Conservation (phyloP, 2,329 filamentous ascomycete genomes). For the Ascochyta clinopodiicola region DNA sequence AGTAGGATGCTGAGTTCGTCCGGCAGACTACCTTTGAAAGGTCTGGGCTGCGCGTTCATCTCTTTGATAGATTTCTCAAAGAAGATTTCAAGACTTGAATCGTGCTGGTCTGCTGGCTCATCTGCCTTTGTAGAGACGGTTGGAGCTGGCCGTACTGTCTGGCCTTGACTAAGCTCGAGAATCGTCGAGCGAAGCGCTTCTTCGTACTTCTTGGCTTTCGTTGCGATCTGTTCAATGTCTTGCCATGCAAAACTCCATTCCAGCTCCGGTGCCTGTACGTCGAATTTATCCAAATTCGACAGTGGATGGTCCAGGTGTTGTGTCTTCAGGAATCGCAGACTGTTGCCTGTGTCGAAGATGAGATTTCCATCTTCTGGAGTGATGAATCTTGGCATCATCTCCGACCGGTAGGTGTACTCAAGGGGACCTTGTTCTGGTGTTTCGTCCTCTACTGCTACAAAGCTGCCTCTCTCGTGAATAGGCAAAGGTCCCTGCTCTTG, state of each 20-base stretch:
- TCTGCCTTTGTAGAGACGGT: background rate
- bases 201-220: slow-evolving; percentile 63
- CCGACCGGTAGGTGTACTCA: slow-evolving; percentile 68
- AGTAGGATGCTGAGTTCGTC: slow-evolving; percentile 39
- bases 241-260: slow-evolving; percentile 77
- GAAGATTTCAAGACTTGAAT: slow-evolving; percentile 25
- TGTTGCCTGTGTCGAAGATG: slow-evolving; percentile 82
- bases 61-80: slow-evolving; percentile 35
- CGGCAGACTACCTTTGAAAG: slow-evolving; percentile 20
- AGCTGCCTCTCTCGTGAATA: slow-evolving; percentile 37
- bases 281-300: slow-evolving; percentile 59
- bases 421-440: slow-evolving; percentile 37
- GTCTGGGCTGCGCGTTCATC: slow-evolving; percentile 35
- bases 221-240: slow-evolving; percentile 69
- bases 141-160: background rate
- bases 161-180: slow-evolving; percentile 29
- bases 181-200: slow-evolving; percentile 45
- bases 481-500: slow-evolving; percentile 44
- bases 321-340: slow-evolving; percentile 72
- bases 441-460: slow-evolving; percentile 38
- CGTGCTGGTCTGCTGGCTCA: background rate
- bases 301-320: slow-evolving; percentile 77
- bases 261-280: slow-evolving; percentile 62
- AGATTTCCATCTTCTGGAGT: slow-evolving; percentile 70
- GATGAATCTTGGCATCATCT: slow-evolving; percentile 75